Conservation (phyloP, 352 stramenopile genomes). For the Thraustochytrium striatum region DNA sequence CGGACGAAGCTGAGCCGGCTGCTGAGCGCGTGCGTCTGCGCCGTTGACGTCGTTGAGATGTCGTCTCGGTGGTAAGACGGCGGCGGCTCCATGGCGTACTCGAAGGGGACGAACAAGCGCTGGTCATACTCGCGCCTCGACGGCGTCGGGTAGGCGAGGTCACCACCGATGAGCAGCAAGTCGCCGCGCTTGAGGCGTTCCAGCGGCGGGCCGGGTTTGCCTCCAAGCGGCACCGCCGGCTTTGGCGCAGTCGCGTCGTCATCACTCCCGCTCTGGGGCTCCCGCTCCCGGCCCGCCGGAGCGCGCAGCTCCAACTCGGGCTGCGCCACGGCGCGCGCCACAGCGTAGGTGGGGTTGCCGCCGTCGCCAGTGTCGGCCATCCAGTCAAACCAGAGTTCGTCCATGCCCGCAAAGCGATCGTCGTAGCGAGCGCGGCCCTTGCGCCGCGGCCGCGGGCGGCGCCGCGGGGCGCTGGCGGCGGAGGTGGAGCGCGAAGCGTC, state of each 20-base stretch:
- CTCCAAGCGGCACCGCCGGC: background rate
- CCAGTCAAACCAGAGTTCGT: slow-evolving; percentile 87
- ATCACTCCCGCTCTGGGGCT: background rate
- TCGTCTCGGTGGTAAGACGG: slow-evolving; percentile 70
- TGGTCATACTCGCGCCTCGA: slow-evolving; percentile 78
- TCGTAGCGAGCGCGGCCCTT: slow-evolving; percentile 64
- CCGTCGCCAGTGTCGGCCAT: slow-evolving; percentile 86
- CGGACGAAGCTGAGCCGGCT: slow-evolving; percentile 23
- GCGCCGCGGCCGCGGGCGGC: slow-evolving; percentile 54
- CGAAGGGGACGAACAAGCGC: slow-evolving; percentile 80
- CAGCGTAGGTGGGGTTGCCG: slow-evolving; percentile 87
- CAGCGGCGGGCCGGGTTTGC: slow-evolving; percentile 51
- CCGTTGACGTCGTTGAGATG: slow-evolving; percentile 66
- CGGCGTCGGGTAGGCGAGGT: slow-evolving; percentile 84
- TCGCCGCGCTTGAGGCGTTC: slow-evolving; percentile 70
- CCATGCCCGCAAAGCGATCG: slow-evolving; percentile 68
- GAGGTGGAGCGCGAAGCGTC: background rate
- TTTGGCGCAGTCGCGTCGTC: no score
- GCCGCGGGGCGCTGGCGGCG: no score
- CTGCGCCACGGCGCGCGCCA: slow-evolving; percentile 80
- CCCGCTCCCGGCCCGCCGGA: slow-evolving; percentile 57
- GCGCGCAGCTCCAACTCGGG: slow-evolving; percentile 73
- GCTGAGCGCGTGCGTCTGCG: slow-evolving; percentile 59
- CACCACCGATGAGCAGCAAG: slow-evolving; percentile 78
- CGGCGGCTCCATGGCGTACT: slow-evolving; percentile 86